These are phyloP conservation scores for Leishmania tarentolae DNA, from an alignment of 208 protist genomes.

Conservation along the genomic window DNA sequence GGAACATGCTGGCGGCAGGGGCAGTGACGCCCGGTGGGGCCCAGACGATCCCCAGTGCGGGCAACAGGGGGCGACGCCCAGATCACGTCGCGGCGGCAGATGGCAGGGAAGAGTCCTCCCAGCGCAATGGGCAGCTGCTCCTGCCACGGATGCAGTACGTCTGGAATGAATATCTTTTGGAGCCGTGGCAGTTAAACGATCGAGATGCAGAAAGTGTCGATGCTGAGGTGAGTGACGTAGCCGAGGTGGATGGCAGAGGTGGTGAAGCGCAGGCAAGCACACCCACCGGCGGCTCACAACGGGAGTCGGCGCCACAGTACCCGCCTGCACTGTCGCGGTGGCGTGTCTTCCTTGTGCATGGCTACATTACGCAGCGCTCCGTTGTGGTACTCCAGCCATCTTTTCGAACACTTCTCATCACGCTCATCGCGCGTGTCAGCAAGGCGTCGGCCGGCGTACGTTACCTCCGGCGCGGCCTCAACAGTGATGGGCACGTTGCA, in stretches of 20 bases:
- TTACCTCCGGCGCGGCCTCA: constrained; percentile 96
- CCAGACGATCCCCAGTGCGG: neutral
- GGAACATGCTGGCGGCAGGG: constrained; percentile 78
- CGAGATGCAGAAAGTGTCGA: neutral
- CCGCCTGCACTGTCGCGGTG: constrained; percentile 28
- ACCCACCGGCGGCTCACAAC: neutral
- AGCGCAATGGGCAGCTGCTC: neutral
- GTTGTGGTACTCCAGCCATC: constrained; percentile 27
- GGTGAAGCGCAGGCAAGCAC: neutral
- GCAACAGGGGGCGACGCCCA: neutral
- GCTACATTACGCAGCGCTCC: constrained; percentile 37
- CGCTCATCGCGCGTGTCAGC: constrained; percentile 93
- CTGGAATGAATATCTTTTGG: constrained; percentile 88
- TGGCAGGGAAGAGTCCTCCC: neutral
- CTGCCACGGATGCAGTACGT: constrained; percentile 63
- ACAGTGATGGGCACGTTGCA: constrained; percentile 74
- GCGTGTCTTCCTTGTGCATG: constrained; percentile 39
- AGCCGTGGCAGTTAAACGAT: constrained; percentile 39
- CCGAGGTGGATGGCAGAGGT: neutral
- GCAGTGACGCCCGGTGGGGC: neutral
- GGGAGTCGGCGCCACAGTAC: constrained; percentile 17
- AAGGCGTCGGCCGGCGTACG: constrained; percentile 93
- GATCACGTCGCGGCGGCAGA: constrained; percentile 1
- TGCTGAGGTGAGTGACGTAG: neutral
- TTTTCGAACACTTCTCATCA: constrained; percentile 52